These are phyloP conservation scores for Pelargonium fulgidum DNA, from an alignment of 441 rosid species.

Conservation along the genomic window DNA sequence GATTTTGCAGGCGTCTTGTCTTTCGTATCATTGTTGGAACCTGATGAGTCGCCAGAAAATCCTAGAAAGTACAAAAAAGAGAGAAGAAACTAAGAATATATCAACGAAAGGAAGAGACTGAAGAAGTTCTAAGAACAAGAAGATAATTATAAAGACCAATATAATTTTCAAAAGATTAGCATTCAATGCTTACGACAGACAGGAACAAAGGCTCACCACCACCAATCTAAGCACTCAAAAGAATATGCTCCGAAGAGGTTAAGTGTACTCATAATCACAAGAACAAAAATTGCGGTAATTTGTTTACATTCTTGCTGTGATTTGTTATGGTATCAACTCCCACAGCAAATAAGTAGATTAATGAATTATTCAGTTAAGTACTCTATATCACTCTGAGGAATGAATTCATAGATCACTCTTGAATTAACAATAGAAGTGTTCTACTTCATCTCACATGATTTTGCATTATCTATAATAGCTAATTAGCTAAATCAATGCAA, in stretches of 20 bases:
- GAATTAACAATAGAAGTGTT: not conserved
- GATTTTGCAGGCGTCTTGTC: slow-evolving; percentile 38
- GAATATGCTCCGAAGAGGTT: too few species aligned
- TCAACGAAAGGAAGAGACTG: not conserved
- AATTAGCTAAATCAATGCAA: not conserved
- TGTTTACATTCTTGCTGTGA: not conserved
- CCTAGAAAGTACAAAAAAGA: slow-evolving; percentile 31
- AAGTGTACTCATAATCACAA: too few species aligned
- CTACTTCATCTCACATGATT: not conserved
- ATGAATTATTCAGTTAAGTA: not conserved
- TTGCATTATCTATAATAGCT: not conserved
- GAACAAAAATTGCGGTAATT: too few species aligned
- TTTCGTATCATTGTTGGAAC: slow-evolving; percentile 37
- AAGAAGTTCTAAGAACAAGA: not conserved
- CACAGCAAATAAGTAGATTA: too few species aligned
- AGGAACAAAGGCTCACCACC: not conserved
- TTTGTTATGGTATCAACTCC: not conserved
- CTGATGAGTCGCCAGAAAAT: slow-evolving; percentile 40
- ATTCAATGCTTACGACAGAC: not conserved
- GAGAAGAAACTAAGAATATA: not conserved
- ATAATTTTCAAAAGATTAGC: not conserved
- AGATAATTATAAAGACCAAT: not conserved
- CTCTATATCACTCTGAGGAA: not conserved
- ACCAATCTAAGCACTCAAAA: too few species aligned
- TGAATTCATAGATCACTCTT: not conserved